Base-by-base conservation (phyloP, 2,329 filamentous ascomycete genomes). In the Beauveria pseudobassiana region DNA sequence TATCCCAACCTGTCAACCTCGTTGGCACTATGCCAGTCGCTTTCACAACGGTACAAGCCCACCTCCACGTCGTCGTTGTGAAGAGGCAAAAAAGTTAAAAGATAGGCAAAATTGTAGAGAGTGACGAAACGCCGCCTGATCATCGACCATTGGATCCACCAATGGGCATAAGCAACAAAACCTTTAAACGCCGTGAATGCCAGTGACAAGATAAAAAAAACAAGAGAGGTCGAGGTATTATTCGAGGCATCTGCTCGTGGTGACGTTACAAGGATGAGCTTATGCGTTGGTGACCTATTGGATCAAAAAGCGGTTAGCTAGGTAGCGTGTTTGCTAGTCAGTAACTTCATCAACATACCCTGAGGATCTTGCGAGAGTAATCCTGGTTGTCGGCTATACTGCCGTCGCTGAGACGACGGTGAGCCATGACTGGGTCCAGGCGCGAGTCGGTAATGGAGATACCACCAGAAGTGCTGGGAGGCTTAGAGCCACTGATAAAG, bases 311-410 rank as follows among this genome's bases (percentile, higher is more conserved):
- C 3, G 45, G 64, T 69, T 65, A 72, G 65, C 22, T 22, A 20
- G 8, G 2, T 51, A 24, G 34, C 16, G 2, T 18, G n/a, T 52
- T 18, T 3, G 3, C 16, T 10, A 16, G 3, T 28, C 1, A 22
- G 22, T 34, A 16, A 8, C 18, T 30, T 3, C 6, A 28, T 1
- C n/a, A 62, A 78, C 84, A 67, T 83, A 96, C 93, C 86, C 96
- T 90, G 72, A 98, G 84, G 76, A 98, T 97, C 77, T 90, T 89
- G 77, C 93, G 87, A 65, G 93, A 97, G 78, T 96, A 98, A 75
- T 98, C 93, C 76, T 96, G 87, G 76, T 97, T 96, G 74, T 98
- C 93, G 58, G 93, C 93, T 74, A 98, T 97, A 75, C 93, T 97
- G 68, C 93, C 93, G 70, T 95, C 91, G 76, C 93, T 97, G 78